These are phyloP conservation scores for Calonectria naviculata DNA, from an alignment of 2,329 filamentous ascomycete genomes.

Conservation along the genomic window DNA sequence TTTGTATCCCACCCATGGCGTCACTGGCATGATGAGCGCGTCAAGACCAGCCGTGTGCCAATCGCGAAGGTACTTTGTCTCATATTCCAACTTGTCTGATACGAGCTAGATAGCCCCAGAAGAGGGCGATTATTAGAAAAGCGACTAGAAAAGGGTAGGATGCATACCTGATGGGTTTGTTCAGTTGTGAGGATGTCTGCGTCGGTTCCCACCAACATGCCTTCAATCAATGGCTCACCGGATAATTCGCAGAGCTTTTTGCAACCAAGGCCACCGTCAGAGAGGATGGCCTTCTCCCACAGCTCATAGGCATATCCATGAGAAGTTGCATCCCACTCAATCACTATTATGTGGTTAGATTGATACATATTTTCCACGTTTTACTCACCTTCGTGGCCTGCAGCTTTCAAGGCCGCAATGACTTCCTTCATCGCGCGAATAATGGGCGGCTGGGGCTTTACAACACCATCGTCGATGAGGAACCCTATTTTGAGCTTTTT, in stretches of 20 bases:
- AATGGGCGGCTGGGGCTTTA: conserved; percentile 20
- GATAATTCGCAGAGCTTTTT: conserved; percentile 17
- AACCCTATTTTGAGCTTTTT: conserved; percentile 20
- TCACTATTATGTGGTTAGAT: neutral
- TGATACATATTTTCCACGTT: neutral
- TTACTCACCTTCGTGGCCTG: conserved; percentile 18
- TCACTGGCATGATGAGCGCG: conserved; percentile 19
- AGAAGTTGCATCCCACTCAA: conserved; percentile 18
- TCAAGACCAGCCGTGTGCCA: conserved; percentile 10
- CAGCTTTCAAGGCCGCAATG: neutral
- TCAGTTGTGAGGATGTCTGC: conserved; percentile 12
- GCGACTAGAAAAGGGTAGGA: neutral
- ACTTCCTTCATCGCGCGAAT: conserved; percentile 9
- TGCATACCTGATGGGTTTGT: conserved; percentile 14
- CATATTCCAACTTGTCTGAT: conserved; percentile 8
- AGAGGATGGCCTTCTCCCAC: conserved; percentile 19
- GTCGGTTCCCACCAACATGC: conserved; percentile 18
- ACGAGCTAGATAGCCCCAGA: neutral
- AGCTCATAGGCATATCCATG: conserved; percentile 9
- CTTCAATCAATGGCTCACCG: conserved; percentile 20
- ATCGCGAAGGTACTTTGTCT: neutral
- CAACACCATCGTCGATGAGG: conserved; percentile 21
- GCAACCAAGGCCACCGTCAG: conserved; percentile 13
- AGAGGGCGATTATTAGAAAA: neutral
- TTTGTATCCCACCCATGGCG: conserved; percentile 22